Evolutionary conservation across 2,329 filamentous ascomycete genomes (phyloP), one percentile per base, ranked within the genome.

Genomic region (Emydomyces testavorans): DNA sequence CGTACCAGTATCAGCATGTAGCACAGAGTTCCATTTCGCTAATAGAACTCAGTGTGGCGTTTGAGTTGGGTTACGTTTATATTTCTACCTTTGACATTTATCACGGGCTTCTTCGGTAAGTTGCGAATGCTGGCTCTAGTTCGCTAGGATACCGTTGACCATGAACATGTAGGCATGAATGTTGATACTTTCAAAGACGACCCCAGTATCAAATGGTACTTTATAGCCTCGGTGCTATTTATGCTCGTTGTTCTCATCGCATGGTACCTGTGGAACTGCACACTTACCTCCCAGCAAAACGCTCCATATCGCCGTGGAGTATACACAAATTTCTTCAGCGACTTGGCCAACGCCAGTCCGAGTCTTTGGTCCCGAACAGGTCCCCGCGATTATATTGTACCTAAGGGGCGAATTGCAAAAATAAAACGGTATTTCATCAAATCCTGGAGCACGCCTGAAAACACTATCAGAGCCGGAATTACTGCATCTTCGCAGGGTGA

Each of bases 301-400:
- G 66, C 69, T 6, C 68, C 70, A 0, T 66, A 71, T 38, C 65
- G 69, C 34, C 62, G 73, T 11, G 72, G 71, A 28, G 63, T 73
- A 18, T 76, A 75, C 55, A 72, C 76, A 54, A 58, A 64, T 4
- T 65, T 76, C 11, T 76, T 72, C 57, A 60, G 66, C 37, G 65
- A 73, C 10, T 63, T 76, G 20, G 65, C 71, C 3, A 63, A 61
- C n/a, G 52, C 59, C 2, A 65, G 73, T 46, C 70, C 73, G 1
- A 50, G 59, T 1, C 62, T 75, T 2, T 77, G 73, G 74, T 69
- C 69, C 0, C 62, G 69, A 0, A 57, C 60, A 10, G 74, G 74
- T 0, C 72, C 74, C 0, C 60, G 65, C 3, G 52, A 63, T 0
- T 61, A 64, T 26, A 55, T 75, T 20, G 56, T 64, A 7, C 70